Conservation (phyloP, 768 basidiomycete genomes). For the Suillus weaverae region DNA sequence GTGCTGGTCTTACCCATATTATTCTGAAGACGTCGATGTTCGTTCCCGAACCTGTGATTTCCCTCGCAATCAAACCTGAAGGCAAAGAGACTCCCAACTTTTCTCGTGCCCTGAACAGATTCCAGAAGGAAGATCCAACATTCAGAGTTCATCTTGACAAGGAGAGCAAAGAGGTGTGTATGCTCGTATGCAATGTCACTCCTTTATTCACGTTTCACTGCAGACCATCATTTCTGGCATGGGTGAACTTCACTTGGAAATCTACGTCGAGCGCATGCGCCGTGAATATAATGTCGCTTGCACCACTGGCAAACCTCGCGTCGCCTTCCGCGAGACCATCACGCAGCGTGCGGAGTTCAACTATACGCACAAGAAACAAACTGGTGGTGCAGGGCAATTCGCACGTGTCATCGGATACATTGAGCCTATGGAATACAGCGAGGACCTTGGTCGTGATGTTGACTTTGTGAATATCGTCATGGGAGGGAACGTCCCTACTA, state of each 20-base stretch:
- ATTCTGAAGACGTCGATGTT: constrained; percentile 87
- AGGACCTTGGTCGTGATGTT: constrained; percentile 78
- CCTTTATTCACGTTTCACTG: constrained; percentile 3
- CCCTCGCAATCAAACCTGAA: constrained; percentile 87
- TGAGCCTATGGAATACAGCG: constrained; percentile 79
- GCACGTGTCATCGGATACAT: constrained; percentile 89
- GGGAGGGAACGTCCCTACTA: constrained; percentile 88
- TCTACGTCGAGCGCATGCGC: constrained; percentile 98
- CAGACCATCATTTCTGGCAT: constrained; percentile 99
- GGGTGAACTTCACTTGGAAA: constrained; percentile 98
- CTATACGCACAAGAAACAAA: constrained; percentile 98
- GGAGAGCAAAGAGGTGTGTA: constrained; percentile 91
- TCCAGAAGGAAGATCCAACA: constrained; percentile 98
- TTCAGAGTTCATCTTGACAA: constrained; percentile 95
- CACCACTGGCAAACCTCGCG: constrained; percentile 91
- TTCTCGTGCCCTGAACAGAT: constrained; percentile 93
- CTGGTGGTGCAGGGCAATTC: constrained; percentile 95
- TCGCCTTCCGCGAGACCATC: constrained; percentile 96
- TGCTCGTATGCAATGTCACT: constrained; percentile 8
- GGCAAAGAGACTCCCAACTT: constrained; percentile 96
- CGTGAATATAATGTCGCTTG: constrained; percentile 96
- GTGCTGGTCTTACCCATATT: background rate
- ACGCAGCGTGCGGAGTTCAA: constrained; percentile 78
- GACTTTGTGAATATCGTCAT: constrained; percentile 87
- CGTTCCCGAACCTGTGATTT: constrained; percentile 98